These are phyloP conservation scores for Solanum aculeatissimum DNA, from an alignment of 305 asterid species.

Conservation along the genomic window DNA sequence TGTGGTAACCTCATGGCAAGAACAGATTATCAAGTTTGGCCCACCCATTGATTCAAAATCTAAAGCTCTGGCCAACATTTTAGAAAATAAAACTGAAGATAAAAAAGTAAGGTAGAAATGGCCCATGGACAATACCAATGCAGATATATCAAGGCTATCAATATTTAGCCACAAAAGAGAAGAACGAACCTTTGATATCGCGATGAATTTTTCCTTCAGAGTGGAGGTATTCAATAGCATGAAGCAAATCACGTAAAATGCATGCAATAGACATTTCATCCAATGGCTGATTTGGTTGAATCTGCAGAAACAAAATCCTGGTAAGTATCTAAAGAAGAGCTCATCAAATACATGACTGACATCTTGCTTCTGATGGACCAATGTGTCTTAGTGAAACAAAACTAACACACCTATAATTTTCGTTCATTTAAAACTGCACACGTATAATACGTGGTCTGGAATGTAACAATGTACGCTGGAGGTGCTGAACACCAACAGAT, in stretches of 20 bases:
- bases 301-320: constrained; percentile 36
- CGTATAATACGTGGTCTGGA: background rate
- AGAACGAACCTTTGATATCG: constrained; percentile 74
- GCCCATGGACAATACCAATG: background rate
- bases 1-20: background rate
- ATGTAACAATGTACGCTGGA: background rate
- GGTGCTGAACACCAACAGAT: background rate
- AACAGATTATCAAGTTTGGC: background rate
- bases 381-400: background rate
- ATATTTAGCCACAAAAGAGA: constrained; percentile 21
- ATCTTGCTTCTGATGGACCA: background rate
- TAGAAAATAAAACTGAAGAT: background rate
- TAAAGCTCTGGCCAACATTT: background rate
- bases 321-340: background rate
- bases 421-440: background rate
- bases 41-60: background rate
- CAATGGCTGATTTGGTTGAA: constrained; percentile 88
- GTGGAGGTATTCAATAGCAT: constrained; percentile 91
- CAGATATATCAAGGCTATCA: background rate
- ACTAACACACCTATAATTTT: background rate
- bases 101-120: background rate
- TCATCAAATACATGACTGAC: background rate
- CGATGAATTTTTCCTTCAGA: constrained; percentile 94
- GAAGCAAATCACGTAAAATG: constrained; percentile 87
- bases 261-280: constrained; percentile 92